Base-by-base conservation (phyloP, 495 filamentous ascomycete genomes). In the Astrothelium macrocarpum region DNA sequence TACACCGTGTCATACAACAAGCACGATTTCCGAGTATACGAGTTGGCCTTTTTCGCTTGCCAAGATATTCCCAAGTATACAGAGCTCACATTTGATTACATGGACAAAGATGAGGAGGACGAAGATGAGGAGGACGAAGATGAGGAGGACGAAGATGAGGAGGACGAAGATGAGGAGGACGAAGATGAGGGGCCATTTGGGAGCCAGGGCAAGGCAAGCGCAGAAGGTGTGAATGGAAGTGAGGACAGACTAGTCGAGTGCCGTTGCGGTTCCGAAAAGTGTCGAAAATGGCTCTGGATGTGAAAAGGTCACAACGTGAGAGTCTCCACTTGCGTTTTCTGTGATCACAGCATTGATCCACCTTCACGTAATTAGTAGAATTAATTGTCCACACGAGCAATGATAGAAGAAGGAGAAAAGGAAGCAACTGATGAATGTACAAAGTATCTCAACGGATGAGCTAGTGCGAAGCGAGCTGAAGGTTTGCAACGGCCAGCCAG, bases 61-160 rank as follows among this genome's bases (percentile, higher is more conserved):
- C 71, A 80, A 10, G 84, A 89, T 36, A 90, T 98, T 31, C 75
- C 79, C 0, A 79, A 83, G 1, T 80, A 78, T 1, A 85, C 84
- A 5, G 92, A 97, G 70, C 68, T 97, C 12, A 95, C 89, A 0
- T 96, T 97, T 62, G 90, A 95, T 68, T 97, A 77, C 59, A 32
- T 73, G 66, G 75, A 97, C 66, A 81, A 84, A 11, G 74, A 75
- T 39, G 82, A 85, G 58, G 83, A 85, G 56, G 81, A 80, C 2
- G 68, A 77, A 7, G 76, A 79, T 2, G 77, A 71, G 1, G 67
- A 68, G 34, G 59, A 65, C 25, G 59, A 58, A n/a, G n/a, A n/a
- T n/a, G n/a, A n/a, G n/a, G n/a, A n/a, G 66, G 75, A 97, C 66
- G 81, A 84, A 11, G 74, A 75, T 39, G 82, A 85, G 58, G 83